Base-by-base conservation (phyloP, 176 grass and related monocot genomes). In the Phyllostachys edulis region DNA sequence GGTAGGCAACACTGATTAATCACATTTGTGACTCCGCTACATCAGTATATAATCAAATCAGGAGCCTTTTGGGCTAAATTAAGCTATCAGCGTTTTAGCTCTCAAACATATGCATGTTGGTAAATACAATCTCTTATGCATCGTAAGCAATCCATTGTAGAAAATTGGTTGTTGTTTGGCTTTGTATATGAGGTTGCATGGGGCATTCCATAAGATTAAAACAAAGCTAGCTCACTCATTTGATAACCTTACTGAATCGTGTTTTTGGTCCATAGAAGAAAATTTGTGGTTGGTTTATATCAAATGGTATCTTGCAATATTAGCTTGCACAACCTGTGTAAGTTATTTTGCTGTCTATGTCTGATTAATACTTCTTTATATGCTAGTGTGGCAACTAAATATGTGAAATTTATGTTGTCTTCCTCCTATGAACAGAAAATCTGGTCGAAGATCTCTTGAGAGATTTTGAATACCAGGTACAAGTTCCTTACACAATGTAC, bases 401-500 rank as follows among this genome's bases (percentile, higher is more conserved):
- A n/a, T 80, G 29, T 37, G 9, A 21, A 67, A n/a, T 49, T 74
- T 79, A 7, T 82, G 29, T 41, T 82, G n/a, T 11, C 29, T 60
- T 78, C 61, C 39, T 78, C 55, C 57, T 89, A 40, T 77, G 14
- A 87, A 85, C 76, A 94, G 92, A 94, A 63, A 94, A 94, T 89
- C 76, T 89, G 36, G 77, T 89, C 0, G 80, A 94, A 83, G 86
- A 87, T 69, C 65, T 94, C 17, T 69, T 91, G 89, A 69, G 76
- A 13, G 67, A 73, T 82, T 94, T 91, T 73, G 64, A 87, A 21
- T 86, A 84, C 77, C 15, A 91, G 36, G 56, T 86, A 52, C 71
- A 94, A 29, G 76, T 78, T 63, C 86, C 92, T 54, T 91, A 87
- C 34, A 52, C 91, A 32, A 81, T 94, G 41, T 94, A 91, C 84